Base-by-base conservation (phyloP, 2,329 filamentous ascomycete genomes). In the Arthrobotrys pseudoclavata region DNA sequence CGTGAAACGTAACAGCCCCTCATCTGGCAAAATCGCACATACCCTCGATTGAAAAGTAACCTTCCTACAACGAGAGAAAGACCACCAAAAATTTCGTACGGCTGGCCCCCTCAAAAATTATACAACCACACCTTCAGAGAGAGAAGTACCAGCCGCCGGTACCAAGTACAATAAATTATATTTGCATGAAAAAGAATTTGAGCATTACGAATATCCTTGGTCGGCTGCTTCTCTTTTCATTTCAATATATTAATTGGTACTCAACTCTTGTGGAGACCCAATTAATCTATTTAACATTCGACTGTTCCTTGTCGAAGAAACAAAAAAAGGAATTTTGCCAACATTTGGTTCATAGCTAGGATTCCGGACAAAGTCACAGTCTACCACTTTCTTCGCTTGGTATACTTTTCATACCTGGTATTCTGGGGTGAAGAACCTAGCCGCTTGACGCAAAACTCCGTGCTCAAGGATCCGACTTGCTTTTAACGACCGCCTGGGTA, bases 1-100 rank as follows among this genome's bases (percentile, higher is more conserved):
- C 60, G 66, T 76, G 72, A 76, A 76, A 76, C 71, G 64, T 69
- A 76, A 61, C 71, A 63, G 71, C 64, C 72, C 66, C 72, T 76
- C 72, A 76, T 70, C 57, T 69, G 62, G 52, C 42, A 37, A 13
- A 45, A 61, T 62, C 55, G 48, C 67, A 62, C 37, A 26, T 50
- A 69, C 40, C n/a, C 40, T 18, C 47, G 22, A 40, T 22, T 34
- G 57, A 18, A 53, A 64, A 18, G 57, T 2, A 24, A 55, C 57
- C 26, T 70, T 70, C 42, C 29, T 34, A 26, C 22, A 47, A 47
- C 47, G n/a, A 15, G 31, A 15, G 34, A 34, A 18, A 7, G 15
- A 57, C 52, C 29, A 57, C 52, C 50, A 40, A 40, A 37, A 40
- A 40, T 15, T 40, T 40, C 37, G 37, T 50, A 60, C 60, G 7